Conservation (phyloP, 257 asterid genomes). For the Thymus mandschuricus region DNA sequence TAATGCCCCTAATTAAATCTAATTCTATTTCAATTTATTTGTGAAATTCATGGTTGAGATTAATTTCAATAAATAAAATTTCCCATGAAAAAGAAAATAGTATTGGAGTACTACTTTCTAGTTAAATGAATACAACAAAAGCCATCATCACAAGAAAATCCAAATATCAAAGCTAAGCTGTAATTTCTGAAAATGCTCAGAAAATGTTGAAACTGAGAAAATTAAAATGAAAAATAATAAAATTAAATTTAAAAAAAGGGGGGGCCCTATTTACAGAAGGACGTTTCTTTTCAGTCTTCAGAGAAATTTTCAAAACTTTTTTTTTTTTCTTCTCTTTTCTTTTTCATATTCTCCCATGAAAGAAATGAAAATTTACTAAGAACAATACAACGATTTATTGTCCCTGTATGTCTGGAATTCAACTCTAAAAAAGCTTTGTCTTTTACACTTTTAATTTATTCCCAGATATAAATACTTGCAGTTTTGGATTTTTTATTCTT, state of each 20-base stretch:
- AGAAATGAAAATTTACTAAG: not conserved
- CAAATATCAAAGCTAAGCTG: conserved; percentile 41
- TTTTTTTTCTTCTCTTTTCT: not conserved
- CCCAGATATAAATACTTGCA: conserved; percentile 27
- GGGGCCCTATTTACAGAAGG: conserved; percentile 38
- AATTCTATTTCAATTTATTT: not conserved
- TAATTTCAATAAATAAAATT: conserved; percentile 15
- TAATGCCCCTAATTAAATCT: not conserved
- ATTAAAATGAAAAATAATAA: no score
- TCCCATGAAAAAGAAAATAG: not conserved
- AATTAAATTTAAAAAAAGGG: not conserved
- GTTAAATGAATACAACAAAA: conserved; percentile 15
- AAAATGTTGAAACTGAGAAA: conserved; percentile 42
- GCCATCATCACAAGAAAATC: conserved; percentile 29
- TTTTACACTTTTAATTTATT: conserved; percentile 37
- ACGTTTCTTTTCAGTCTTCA: conserved; percentile 31
- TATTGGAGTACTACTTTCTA: not conserved
- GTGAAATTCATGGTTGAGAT: conserved; percentile 15
- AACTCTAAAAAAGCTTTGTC: conserved; percentile 22
- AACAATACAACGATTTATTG: conserved; percentile 22
- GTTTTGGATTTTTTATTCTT: conserved; percentile 32
- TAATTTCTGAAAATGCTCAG: conserved; percentile 36
- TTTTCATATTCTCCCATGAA: not conserved
- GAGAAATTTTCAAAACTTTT: conserved; percentile 16
- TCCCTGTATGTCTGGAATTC: conserved; percentile 40